These are phyloP conservation scores for Schoenoplectus triqueter DNA, from an alignment of 202 grass and related monocot genomes.

Conservation along the genomic window DNA sequence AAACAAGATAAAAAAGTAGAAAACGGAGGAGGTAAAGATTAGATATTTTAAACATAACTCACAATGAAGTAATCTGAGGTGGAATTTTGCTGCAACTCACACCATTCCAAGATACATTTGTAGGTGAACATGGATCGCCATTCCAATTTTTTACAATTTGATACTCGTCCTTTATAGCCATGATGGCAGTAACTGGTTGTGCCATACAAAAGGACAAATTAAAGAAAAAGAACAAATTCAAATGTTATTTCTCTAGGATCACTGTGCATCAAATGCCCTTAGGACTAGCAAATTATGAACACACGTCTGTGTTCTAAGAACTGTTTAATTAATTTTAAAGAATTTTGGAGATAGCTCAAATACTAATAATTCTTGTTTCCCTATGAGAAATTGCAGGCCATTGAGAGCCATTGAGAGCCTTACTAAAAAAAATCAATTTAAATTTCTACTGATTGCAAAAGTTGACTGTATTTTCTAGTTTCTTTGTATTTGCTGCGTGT, in stretches of 20 bases:
- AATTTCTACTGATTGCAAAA: too few species aligned
- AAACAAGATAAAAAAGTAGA: neutral
- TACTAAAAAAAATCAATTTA: too few species aligned
- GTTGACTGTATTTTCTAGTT: too few species aligned
- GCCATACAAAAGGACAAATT: neutral
- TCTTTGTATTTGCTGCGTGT: too few species aligned
- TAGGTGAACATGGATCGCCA: slow-evolving; percentile 44
- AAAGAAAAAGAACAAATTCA: neutral
- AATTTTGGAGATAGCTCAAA: too few species aligned
- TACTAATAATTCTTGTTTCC: too few species aligned
- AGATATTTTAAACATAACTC: slow-evolving; percentile 15
- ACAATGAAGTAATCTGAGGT: slow-evolving; percentile 37
- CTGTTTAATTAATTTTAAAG: too few species aligned
- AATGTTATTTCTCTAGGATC: neutral
- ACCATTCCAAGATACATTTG: slow-evolving; percentile 30
- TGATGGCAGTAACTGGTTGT: slow-evolving; percentile 32
- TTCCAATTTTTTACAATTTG: slow-evolving; percentile 42
- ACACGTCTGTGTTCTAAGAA: too few species aligned
- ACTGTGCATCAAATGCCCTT: too few species aligned
- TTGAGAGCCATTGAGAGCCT: too few species aligned
- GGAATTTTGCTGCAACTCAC: slow-evolving; percentile 31
- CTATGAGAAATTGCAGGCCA: too few species aligned
- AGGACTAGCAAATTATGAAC: too few species aligned
- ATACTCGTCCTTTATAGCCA: slow-evolving; percentile 21
- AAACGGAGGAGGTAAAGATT: neutral